Evolutionary conservation across 2,329 filamentous ascomycete genomes (phyloP), one percentile per base, ranked within the genome.

Genomic region (Aureobasidium leucospermi): DNA sequence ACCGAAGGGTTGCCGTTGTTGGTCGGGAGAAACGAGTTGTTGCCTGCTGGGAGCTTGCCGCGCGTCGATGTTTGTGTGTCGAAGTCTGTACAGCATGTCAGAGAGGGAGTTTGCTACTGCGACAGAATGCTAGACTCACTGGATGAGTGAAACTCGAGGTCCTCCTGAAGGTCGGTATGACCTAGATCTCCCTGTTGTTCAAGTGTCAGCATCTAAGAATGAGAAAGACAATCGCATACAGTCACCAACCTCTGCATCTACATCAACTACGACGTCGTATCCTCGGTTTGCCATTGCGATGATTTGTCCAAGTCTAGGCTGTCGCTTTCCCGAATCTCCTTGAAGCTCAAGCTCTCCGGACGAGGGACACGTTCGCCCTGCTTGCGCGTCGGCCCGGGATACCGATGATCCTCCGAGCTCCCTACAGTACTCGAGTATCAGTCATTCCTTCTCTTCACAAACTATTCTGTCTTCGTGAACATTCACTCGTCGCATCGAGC

Each of bases 141-240:
- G 65, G 92, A 96, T 71, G 86, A 89, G 81, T 99, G 94, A 79
- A 99, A 99, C 82, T 97, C 94, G 73, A 99, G 91, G 76, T 97
- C 94, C 31, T 60, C 93, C 80, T 96, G 91, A 28, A 99, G 87
- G 75, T 99, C 94, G 60, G 94, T 99, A 77, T 96, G 92, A 69
- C 94, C 94, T 72, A 99, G 86, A 76, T 99, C 94, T 70, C 93
- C 93, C 92, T 97, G 72, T 56, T 61, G 32, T 94, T 69, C 92
- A 8, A 92, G 91, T 96, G 73, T 61, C 31, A 67, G 63, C 43
- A 58, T 68, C n/a, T 7, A 29, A 34, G 23, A 7, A 2, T 31
- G 7, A 13, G n/a, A 23, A 4, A 6, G 4, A 42, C 8, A 15
- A 48, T 55, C 31, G 9, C 15, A 15, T 23, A 13, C 19, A 61